Evolutionary conservation across 176 grass and related monocot genomes (phyloP).

Genomic region (Carex pumila): DNA sequence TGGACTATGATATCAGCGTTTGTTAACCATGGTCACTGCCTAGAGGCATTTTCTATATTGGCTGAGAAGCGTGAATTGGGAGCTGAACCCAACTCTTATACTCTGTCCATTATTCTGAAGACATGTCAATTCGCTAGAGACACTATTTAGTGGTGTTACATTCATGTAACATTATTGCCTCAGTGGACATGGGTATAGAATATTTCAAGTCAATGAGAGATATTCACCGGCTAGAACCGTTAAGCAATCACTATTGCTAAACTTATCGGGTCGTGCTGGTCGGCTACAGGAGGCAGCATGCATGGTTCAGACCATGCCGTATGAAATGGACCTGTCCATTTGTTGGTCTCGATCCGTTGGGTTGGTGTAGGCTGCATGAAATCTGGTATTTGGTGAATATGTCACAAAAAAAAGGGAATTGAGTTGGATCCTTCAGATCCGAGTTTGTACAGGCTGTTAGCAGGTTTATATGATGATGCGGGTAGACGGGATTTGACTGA

Average conservation of each 20-base stretch:
- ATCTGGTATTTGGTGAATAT: conserved; percentile 36
- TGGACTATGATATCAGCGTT: conserved; percentile 56
- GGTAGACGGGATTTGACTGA: conserved; percentile 20
- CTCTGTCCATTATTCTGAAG: conserved; percentile 62
- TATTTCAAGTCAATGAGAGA: conserved; percentile 62
- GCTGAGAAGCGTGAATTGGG: conserved; percentile 37
- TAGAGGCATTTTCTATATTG: conserved; percentile 32
- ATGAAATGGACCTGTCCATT: conserved; percentile 21
- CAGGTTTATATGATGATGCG: conserved; percentile 30
- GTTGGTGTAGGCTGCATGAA: conserved; percentile 22
- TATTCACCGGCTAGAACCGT: conserved; percentile 33
- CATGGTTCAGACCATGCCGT: conserved; percentile 36
- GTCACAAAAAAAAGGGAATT: conserved; percentile 27
- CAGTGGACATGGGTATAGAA: conserved; percentile 53
- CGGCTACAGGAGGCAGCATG: conserved; percentile 43
- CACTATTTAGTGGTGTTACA: conserved; percentile 37
- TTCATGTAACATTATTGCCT: conserved; percentile 33
- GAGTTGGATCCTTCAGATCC: conserved; percentile 30
- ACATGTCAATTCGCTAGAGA: conserved; percentile 24
- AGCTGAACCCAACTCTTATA: conserved; percentile 65
- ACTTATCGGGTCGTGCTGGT: conserved; percentile 54
- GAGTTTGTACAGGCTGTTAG: conserved; percentile 27
- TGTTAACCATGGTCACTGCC: conserved; percentile 24
- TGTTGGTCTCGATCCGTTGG: conserved; percentile 25
- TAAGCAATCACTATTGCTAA: conserved; percentile 58